Evolutionary conservation across 495 filamentous ascomycete species (phyloP).

Genomic region (Lophium mytilinum): DNA sequence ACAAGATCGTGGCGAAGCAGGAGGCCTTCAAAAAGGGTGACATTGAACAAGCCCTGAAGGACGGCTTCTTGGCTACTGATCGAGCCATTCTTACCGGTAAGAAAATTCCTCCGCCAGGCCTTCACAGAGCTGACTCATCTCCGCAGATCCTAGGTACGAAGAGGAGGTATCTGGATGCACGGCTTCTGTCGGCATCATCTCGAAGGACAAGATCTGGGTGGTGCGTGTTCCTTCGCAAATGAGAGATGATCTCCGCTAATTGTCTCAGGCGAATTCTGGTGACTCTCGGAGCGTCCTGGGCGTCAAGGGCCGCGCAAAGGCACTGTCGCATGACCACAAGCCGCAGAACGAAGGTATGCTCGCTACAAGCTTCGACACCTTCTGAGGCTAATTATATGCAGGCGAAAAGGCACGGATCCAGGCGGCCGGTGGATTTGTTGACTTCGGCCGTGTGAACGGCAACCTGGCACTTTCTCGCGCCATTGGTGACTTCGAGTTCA

Average conservation of each 20-base stretch:
- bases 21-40: slow-evolving; percentile 84
- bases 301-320: slow-evolving; percentile 93
- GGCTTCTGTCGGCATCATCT: slow-evolving; percentile 80
- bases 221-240: slow-evolving; percentile 47
- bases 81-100: slow-evolving; percentile 90
- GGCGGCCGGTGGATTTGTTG: slow-evolving; percentile 93
- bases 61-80: slow-evolving; percentile 94
- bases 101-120: slow-evolving; percentile 15
- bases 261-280: slow-evolving; percentile 80
- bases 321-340: slow-evolving; percentile 96
- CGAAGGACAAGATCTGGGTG: slow-evolving; percentile 86
- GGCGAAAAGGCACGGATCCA: slow-evolving; percentile 94
- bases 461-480: slow-evolving; percentile 96
- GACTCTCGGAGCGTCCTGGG: slow-evolving; percentile 91
- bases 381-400: slow-evolving; percentile 32
- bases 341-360: slow-evolving; percentile 87
- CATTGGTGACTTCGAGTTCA: slow-evolving; percentile 99
- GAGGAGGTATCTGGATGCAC: slow-evolving; percentile 98
- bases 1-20: slow-evolving; percentile 90
- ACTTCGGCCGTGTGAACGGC: slow-evolving; percentile 96
- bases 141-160: slow-evolving; percentile 82
- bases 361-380: neutral
- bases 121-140: slow-evolving; percentile 21
- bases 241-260: slow-evolving; percentile 16
- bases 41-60: slow-evolving; percentile 92